These are phyloP conservation scores for Dillenia turbinata DNA, from an alignment of 164 flowering plant species.

Conservation along the genomic window DNA sequence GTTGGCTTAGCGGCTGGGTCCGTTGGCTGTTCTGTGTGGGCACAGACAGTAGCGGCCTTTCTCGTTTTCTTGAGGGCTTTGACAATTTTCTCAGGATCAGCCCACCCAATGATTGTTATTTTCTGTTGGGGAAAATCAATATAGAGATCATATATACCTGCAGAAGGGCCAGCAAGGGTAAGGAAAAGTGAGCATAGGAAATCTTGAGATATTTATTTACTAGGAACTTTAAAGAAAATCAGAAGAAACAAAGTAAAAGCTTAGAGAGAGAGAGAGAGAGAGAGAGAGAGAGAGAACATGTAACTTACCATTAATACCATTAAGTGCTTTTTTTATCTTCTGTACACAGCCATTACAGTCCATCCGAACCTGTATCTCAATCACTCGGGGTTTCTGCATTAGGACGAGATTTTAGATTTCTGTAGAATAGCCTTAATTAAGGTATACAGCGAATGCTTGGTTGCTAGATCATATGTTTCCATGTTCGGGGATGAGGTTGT, in stretches of 20 bases:
- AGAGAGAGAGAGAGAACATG: background rate
- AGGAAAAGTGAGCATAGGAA: too few species aligned
- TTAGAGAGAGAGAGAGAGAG: background rate
- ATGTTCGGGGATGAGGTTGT: background rate
- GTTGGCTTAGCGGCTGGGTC: conserved; percentile 28
- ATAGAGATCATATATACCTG: conserved; percentile 76
- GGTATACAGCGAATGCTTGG: background rate
- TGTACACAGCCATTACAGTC: conserved; percentile 98
- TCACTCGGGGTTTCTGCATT: conserved; percentile 72
- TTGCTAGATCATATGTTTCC: background rate
- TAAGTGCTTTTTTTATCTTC: conserved; percentile 87
- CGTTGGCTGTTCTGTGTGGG: conserved; percentile 39
- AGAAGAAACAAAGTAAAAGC: background rate
- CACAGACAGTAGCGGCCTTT: conserved; percentile 72
- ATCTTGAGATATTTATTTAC: too few species aligned
- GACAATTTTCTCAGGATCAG: conserved; percentile 72
- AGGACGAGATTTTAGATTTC: background rate
- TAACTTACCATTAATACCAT: conserved; percentile 56
- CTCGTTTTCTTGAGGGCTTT: conserved; percentile 83
- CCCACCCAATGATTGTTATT: conserved; percentile 79
- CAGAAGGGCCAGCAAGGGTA: background rate
- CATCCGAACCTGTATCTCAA: conserved; percentile 83
- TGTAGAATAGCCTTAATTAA: background rate
- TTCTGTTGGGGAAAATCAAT: conserved; percentile 78
- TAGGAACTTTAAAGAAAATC: background rate